A percentile compares a stretch with the other conserved stretches of the same genome.
These are phyloP conservation scores for Mucor lusitanicus DNA, from an alignment of 371 early-diverging fungal genomes.

Conservation along the genomic window DNA sequence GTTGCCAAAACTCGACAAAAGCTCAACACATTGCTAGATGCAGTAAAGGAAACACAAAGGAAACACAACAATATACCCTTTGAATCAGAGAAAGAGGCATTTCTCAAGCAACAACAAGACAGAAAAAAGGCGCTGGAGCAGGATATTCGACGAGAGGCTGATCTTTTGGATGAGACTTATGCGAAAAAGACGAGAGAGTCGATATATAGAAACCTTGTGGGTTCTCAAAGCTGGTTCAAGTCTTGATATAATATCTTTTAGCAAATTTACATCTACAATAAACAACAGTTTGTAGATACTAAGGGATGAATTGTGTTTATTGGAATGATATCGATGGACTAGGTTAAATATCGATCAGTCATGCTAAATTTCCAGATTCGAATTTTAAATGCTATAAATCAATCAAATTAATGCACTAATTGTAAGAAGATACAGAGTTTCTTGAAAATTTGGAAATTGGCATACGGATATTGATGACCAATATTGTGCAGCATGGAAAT, in stretches of 20 bases:
- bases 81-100: conserved; percentile 10
- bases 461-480: too few species aligned
- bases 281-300: too few species aligned
- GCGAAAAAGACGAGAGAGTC: conserved; percentile 27
- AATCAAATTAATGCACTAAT: too few species aligned
- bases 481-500: too few species aligned
- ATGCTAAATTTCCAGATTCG: too few species aligned
- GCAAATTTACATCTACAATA: background rate
- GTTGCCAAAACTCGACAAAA: background rate
- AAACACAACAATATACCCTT: background rate
- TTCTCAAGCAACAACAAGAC: background rate
- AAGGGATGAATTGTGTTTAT: too few species aligned
- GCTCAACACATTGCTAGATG: background rate
- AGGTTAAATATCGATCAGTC: too few species aligned
- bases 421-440: too few species aligned
- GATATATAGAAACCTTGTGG: conserved; percentile 19
- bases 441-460: too few species aligned
- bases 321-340: too few species aligned
- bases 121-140: conserved; percentile 2
- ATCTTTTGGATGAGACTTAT: conserved; percentile 24
- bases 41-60: background rate
- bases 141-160: conserved; percentile 14
- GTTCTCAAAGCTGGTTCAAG: conserved; percentile 1
- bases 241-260: background rate
- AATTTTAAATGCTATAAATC: too few species aligned